Conservation (phyloP, 495 filamentous ascomycete species). For the Massariosphaeria phaeospora region DNA sequence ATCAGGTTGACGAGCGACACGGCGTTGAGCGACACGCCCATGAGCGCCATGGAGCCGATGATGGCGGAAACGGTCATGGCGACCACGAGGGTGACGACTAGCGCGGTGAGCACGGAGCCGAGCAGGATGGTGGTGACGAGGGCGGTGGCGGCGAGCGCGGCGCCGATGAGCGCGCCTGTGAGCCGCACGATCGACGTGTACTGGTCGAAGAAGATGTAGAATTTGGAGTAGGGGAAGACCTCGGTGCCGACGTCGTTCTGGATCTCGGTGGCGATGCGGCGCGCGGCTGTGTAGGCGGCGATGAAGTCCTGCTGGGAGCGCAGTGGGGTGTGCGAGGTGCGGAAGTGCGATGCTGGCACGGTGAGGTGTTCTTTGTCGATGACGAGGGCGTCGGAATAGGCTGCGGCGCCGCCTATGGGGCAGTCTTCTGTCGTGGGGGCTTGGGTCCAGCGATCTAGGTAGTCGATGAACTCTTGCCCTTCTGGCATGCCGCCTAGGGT, state of each 20-base stretch:
- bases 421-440: conserved; percentile 77
- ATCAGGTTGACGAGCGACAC: conserved; percentile 95
- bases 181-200: conserved; percentile 79
- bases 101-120: conserved; percentile 75
- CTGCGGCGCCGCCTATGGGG: conserved; percentile 78
- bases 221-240: conserved; percentile 92
- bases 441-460: conserved; percentile 73
- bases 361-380: conserved; percentile 60
- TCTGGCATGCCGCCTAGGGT: conserved; percentile 87
- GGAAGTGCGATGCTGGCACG: conserved; percentile 81
- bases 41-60: conserved; percentile 86
- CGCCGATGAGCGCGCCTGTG: conserved; percentile 71
- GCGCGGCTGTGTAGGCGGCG: conserved; percentile 77
- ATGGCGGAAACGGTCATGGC: conserved; percentile 93
- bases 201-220: conserved; percentile 99
- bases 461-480: conserved; percentile 80
- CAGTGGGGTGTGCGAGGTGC: conserved; percentile 80
- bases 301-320: conserved; percentile 92
- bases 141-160: conserved; percentile 78
- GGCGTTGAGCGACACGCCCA: conserved; percentile 87
- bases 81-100: conserved; percentile 77
- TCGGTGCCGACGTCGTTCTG: conserved; percentile 61
- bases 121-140: conserved; percentile 70
- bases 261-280: conserved; percentile 76
- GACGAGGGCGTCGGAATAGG: conserved; percentile 80